These are phyloP conservation scores for Acanthamoeba lenticulata DNA, from an alignment of 208 protist genomes.

Conservation along the genomic window DNA sequence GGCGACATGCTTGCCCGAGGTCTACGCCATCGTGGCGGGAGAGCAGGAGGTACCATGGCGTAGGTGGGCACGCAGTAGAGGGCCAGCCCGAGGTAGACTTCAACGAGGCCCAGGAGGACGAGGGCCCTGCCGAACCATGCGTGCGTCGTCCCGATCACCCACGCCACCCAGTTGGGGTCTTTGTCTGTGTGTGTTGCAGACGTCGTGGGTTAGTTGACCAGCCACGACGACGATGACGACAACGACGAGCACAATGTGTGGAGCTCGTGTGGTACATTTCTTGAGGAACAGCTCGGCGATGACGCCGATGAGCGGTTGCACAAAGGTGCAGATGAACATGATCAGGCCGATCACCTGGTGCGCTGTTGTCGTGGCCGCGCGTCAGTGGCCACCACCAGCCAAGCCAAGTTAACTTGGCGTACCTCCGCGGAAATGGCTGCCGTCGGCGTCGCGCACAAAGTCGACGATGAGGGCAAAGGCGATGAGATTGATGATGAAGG, in stretches of 20 bases:
- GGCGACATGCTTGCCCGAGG: too few relatives aligned
- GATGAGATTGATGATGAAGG: slow-evolving; percentile 22
- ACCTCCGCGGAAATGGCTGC: slow-evolving; percentile 40
- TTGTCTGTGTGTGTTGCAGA: not conserved
- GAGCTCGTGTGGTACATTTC: slow-evolving; percentile 1
- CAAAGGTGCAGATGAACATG: slow-evolving; percentile 51
- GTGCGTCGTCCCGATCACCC: not conserved
- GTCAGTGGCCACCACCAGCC: too few relatives aligned
- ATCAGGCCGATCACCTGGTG: slow-evolving; percentile 39
- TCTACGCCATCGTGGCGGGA: too few relatives aligned
- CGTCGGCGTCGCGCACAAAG: not conserved
- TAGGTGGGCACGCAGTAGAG: slow-evolving; percentile 56
- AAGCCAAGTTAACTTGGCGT: too few relatives aligned
- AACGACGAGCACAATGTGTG: too few relatives aligned
- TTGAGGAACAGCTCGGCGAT: slow-evolving; percentile 52
- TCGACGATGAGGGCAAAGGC: slow-evolving; percentile 30
- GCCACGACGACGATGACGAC: too few relatives aligned
- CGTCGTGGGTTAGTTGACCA: too few relatives aligned
- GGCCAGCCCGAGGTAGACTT: slow-evolving; percentile 45
- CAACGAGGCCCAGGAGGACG: not conserved
- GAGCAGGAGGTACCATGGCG: slow-evolving; percentile 57
- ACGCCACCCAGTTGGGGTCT: slow-evolving; percentile 16
- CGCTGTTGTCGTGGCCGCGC: not conserved
- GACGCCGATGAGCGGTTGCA: slow-evolving; percentile 1
- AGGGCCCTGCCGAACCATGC: not conserved